These are phyloP conservation scores for Cercospora janseana DNA, from an alignment of 2,329 filamentous ascomycete genomes.

Conservation along the genomic window DNA sequence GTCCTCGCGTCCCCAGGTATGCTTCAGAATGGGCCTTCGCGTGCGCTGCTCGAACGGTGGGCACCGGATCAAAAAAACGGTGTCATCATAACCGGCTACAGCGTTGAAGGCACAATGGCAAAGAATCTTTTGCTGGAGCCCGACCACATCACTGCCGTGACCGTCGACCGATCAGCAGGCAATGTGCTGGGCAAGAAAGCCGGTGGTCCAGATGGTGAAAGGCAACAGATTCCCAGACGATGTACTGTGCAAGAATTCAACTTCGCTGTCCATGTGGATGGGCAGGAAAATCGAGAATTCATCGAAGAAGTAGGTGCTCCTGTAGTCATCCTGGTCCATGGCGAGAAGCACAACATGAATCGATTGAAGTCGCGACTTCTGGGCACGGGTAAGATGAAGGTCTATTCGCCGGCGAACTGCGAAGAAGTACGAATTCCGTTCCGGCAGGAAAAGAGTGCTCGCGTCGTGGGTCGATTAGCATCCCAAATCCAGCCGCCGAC, in stretches of 20 bases:
- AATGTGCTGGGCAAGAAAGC: slow-evolving; percentile 33
- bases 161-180: slow-evolving; percentile 54
- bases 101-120: slow-evolving; percentile 97
- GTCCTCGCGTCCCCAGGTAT: slow-evolving; percentile 98
- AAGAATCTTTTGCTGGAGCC: slow-evolving; percentile 94
- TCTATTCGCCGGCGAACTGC: slow-evolving; percentile 91
- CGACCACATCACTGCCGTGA: slow-evolving; percentile 90
- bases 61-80: slow-evolving; percentile 94
- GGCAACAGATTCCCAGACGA: slow-evolving; percentile 84
- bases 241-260: slow-evolving; percentile 94
- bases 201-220: slow-evolving; percentile 63
- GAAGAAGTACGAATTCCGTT: slow-evolving; percentile 94
- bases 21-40: slow-evolving; percentile 92
- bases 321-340: slow-evolving; percentile 94
- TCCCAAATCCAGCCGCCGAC: slow-evolving; percentile 67
- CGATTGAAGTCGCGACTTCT: slow-evolving; percentile 90
- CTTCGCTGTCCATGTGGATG: slow-evolving; percentile 95
- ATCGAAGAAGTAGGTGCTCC: slow-evolving; percentile 91
- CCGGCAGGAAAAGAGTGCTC: slow-evolving; percentile 90
- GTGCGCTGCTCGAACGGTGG: slow-evolving; percentile 91
- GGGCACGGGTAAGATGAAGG: slow-evolving; percentile 86
- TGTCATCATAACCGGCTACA: slow-evolving; percentile 98
- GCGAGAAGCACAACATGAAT: slow-evolving; percentile 98
- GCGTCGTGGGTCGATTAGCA: slow-evolving; percentile 91
- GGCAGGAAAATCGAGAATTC: slow-evolving; percentile 91